phyloP scores from a whole-genome alignment of 352 stramenopile species.

The Pythium sp. region DNA sequence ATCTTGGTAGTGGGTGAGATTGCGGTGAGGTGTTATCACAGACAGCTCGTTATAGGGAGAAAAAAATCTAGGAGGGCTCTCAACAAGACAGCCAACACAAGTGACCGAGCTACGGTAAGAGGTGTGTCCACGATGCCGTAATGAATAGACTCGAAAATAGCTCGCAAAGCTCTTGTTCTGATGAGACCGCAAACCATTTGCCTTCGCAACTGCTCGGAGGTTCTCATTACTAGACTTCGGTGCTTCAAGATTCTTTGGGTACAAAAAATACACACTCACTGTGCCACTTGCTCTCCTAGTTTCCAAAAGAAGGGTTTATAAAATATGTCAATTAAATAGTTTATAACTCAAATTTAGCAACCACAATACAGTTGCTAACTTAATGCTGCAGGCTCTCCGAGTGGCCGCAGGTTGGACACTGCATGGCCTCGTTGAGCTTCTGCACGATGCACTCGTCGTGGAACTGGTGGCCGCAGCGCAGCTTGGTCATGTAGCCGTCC shows the following conservation, averaged over 20 bases:
- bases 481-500: conserved; percentile 21
- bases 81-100: not conserved
- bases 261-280: not conserved
- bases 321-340: conserved; percentile 10
- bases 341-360: not conserved
- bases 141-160: too few relatives aligned
- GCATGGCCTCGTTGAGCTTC: conserved; percentile 39
- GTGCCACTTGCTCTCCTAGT: not conserved
- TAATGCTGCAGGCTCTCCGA: not conserved
- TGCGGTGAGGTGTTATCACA: not conserved
- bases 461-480: conserved; percentile 43
- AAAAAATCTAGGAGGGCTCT: not conserved
- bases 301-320: not conserved
- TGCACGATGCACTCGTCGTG: conserved; percentile 51
- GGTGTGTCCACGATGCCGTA: not conserved
- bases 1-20: not conserved
- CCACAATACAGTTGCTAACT: not conserved
- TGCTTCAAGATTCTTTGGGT: not conserved
- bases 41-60: not conserved
- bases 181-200: not conserved
- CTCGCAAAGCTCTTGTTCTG: not conserved
- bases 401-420: conserved; percentile 32
- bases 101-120: not conserved
- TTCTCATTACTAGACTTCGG: not conserved
- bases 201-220: not conserved